These are phyloP conservation scores for Jaenimonas drosophilae DNA, from an alignment of 208 protist genomes.

Conservation along the genomic window DNA sequence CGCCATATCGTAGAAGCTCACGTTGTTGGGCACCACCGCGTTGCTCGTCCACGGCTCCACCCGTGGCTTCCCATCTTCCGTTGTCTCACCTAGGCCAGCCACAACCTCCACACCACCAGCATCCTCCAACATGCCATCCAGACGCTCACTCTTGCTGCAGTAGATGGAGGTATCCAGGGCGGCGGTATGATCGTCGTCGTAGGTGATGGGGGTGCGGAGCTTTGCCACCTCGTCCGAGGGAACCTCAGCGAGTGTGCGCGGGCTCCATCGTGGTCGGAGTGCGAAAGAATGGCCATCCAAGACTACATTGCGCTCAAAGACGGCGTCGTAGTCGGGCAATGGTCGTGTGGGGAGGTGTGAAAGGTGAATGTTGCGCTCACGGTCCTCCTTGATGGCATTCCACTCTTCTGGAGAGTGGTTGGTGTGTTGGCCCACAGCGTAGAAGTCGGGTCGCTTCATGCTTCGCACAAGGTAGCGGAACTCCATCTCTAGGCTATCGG, in stretches of 20 bases:
- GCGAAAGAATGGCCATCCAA: slow-evolving; percentile 72
- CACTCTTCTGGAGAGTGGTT: slow-evolving; percentile 54
- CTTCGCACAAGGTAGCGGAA: slow-evolving; percentile 57
- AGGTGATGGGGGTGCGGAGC: slow-evolving; percentile 43
- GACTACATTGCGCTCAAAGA: slow-evolving; percentile 79
- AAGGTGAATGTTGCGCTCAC: slow-evolving; percentile 54
- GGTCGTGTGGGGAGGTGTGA: slow-evolving; percentile 40
- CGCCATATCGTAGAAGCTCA: slow-evolving; percentile 91
- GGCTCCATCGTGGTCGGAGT: slow-evolving; percentile 75
- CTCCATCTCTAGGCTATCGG: slow-evolving; percentile 62
- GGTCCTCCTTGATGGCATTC: slow-evolving; percentile 43
- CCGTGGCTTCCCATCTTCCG: slow-evolving; percentile 24
- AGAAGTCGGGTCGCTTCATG: slow-evolving; percentile 74
- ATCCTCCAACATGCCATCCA: slow-evolving; percentile 80
- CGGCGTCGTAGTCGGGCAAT: slow-evolving; percentile 63
- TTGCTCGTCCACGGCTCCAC: slow-evolving; percentile 41
- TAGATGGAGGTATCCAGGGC: slow-evolving; percentile 39
- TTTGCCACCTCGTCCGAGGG: slow-evolving; percentile 16
- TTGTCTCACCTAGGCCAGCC: slow-evolving; percentile 49
- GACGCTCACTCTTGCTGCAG: slow-evolving; percentile 39
- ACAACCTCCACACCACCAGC: slow-evolving; percentile 73
- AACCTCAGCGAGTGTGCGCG: slow-evolving; percentile 70
- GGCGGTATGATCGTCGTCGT: slow-evolving; percentile 44
- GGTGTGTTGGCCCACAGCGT: slow-evolving; percentile 65
- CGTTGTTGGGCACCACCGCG: slow-evolving; percentile 75